Conservation (phyloP, 176 grass and related monocot genomes). For the Eleusine indica region DNA sequence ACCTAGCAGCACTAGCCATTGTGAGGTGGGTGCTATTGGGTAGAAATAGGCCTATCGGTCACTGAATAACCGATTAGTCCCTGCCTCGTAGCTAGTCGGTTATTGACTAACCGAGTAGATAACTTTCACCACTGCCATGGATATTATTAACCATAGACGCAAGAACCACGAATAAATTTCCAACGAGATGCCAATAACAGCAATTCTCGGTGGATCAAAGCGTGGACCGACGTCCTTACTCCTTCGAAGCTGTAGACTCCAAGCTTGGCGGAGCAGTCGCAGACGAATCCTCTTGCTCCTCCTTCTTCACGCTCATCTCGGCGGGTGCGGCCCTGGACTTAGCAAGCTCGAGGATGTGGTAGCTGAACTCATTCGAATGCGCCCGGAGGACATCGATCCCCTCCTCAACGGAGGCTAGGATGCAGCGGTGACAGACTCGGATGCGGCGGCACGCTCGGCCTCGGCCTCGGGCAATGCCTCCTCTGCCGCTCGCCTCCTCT, state of each 20-base stretch:
- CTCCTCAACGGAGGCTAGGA: conserved; percentile 59
- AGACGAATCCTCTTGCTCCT: conserved; percentile 32
- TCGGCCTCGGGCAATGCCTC: conserved; percentile 43
- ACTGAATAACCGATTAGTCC: no score
- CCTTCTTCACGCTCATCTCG: conserved; percentile 13
- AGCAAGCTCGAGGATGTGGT: conserved; percentile 63
- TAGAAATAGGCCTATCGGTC: no score
- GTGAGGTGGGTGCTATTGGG: no score
- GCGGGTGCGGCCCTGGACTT: conserved; percentile 51
- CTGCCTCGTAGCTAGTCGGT: no score
- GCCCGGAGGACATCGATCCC: conserved; percentile 73
- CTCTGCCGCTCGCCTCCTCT: no score
- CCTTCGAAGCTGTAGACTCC: conserved; percentile 28
- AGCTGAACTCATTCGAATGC: conserved; percentile 92
- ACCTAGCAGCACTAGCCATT: no score
- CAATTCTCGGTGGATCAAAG: conserved; percentile 41
- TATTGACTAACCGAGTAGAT: no score
- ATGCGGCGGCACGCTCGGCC: conserved; percentile 58
- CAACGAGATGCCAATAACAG: conserved; percentile 45
- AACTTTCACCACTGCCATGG: neutral
- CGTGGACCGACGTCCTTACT: conserved; percentile 29
- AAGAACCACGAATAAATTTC: conserved; percentile 40
- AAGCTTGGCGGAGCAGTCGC: neutral
- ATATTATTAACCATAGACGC: conserved; percentile 15
- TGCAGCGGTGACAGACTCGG: conserved; percentile 26